Evolutionary conservation across 1,284 basidiomycete species (phyloP).

Genomic region (Pyrrhoderma noxium): DNA sequence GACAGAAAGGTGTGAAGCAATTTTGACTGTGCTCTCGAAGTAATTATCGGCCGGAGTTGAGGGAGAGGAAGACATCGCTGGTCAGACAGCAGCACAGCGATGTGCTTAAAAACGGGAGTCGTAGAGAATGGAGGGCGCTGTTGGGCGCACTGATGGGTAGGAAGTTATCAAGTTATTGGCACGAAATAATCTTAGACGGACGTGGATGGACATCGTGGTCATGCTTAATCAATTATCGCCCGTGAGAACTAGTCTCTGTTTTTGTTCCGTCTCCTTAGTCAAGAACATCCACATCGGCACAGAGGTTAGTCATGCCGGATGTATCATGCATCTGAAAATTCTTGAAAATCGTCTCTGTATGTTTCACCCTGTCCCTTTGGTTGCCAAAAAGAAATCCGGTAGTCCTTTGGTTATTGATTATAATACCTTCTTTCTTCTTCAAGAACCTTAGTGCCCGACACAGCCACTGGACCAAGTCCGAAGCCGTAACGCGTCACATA

Average conservation of each 20-base stretch:
- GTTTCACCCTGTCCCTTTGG: no score
- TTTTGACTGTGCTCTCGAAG: constrained; percentile 7
- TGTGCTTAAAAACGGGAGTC: constrained; percentile 11
- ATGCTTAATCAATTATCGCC: not conserved
- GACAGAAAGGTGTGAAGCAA: constrained; percentile 3
- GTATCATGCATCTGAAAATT: no score
- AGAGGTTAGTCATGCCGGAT: no score
- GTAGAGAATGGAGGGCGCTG: constrained; percentile 10
- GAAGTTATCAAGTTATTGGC: not conserved
- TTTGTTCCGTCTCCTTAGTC: not conserved
- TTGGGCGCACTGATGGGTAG: not conserved
- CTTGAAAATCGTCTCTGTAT: no score
- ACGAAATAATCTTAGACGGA: not conserved
- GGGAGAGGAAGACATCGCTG: constrained; percentile 19
- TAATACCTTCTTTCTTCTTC: no score
- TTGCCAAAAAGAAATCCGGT: not conserved
- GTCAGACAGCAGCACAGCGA: constrained; percentile 21
- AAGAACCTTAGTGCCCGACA: no score
- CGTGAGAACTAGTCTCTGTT: not conserved
- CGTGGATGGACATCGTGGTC: not conserved
- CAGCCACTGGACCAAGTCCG: no score
- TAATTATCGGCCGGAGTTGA: constrained; percentile 17
- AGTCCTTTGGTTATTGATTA: no score
- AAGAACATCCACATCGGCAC: no score
- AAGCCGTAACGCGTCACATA: no score